Base-by-base conservation (phyloP, 2,329 filamentous ascomycete species). In the Paecilomyces formosus region DNA sequence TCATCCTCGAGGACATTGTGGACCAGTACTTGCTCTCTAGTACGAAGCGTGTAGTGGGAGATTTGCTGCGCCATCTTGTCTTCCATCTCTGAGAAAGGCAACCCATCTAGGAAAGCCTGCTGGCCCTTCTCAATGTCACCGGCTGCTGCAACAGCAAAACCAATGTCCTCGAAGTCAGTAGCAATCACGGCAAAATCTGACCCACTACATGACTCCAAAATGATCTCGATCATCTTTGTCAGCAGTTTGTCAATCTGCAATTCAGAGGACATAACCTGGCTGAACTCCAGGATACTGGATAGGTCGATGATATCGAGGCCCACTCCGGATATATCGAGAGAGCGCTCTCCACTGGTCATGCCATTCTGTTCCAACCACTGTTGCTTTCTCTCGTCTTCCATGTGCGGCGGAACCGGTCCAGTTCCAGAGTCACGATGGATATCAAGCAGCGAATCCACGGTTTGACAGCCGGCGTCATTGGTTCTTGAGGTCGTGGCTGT, bases 1-100 rank as follows among this genome's bases (percentile, higher is more conserved):
- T 87, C 85, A 63, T 88, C 85, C 51, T 87, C 83, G 1, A 86
- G 75, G 2, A 87, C 75, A 61, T 86, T 86, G 57, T 84, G 83
- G 12, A 86, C 76, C 55, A 87, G 84, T 2, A 88, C 82, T n/a
- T 79, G 79, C 63, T 88, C 85, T 57, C 81, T 80, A 61, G 85
- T 87, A 18, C 85, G 81, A 61, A 87, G 75, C 1, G 83, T 80
- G 66, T 87, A 87, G 51, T 85, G 77, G 0, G 82, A 83, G 55
- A 87, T 82, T 61, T 86, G 84, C 62, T 82, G 79, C 3, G 83
- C 83, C 60, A 86, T 80, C 54, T 82, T 78, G 64, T 85, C 82
- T 28, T 85, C 82, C 7, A 70, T 81, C 66, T 82, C 78, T 7
- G 82, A 79, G 50, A 87, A 77, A 0, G 82, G 78, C 55, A 84